phyloP scores from a whole-genome alignment of 2,329 filamentous ascomycete genomes.

The Elsinoe fawcettii region DNA sequence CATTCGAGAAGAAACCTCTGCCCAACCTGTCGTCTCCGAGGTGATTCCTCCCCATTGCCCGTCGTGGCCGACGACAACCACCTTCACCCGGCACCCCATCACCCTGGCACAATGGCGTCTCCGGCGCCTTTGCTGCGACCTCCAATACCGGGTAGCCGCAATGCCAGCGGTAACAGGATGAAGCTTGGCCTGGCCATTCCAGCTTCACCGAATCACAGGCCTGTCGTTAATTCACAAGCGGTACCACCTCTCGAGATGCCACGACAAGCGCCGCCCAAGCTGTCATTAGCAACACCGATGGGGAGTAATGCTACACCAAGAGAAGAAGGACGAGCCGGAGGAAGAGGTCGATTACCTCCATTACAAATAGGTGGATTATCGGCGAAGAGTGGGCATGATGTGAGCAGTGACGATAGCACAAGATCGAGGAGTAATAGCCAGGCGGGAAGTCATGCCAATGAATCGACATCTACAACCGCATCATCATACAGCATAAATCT shows the following conservation, averaged over 20 bases:
- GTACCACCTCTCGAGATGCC: constrained; percentile 31
- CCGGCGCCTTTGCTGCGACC: constrained; percentile 75
- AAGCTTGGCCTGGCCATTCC: constrained; percentile 85
- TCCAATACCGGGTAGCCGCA: constrained; percentile 63
- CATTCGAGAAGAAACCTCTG: neutral
- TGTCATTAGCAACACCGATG: constrained; percentile 83
- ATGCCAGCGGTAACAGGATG: constrained; percentile 54
- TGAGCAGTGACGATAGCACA: constrained; percentile 63
- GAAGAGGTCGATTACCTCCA: constrained; percentile 46
- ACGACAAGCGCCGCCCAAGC: constrained; percentile 64
- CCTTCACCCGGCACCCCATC: constrained; percentile 19
- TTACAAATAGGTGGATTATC: constrained; percentile 49
- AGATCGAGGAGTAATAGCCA: constrained; percentile 82
- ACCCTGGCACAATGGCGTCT: constrained; percentile 55
- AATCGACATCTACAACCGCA: constrained; percentile 70
- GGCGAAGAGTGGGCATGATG: constrained; percentile 51
- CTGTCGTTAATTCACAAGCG: constrained; percentile 45
- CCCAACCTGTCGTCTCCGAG: constrained; percentile 7
- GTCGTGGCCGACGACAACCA: constrained; percentile 26
- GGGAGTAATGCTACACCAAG: constrained; percentile 67
- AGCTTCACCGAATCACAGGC: constrained; percentile 72
- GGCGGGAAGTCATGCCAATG: constrained; percentile 67
- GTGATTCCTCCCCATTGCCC: constrained; percentile 22
- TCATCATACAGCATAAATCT: constrained; percentile 83
- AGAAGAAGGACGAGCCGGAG: constrained; percentile 47